Evolutionary conservation across 345 rosid species (phyloP).

Genomic region (Isatis tinctoria): DNA sequence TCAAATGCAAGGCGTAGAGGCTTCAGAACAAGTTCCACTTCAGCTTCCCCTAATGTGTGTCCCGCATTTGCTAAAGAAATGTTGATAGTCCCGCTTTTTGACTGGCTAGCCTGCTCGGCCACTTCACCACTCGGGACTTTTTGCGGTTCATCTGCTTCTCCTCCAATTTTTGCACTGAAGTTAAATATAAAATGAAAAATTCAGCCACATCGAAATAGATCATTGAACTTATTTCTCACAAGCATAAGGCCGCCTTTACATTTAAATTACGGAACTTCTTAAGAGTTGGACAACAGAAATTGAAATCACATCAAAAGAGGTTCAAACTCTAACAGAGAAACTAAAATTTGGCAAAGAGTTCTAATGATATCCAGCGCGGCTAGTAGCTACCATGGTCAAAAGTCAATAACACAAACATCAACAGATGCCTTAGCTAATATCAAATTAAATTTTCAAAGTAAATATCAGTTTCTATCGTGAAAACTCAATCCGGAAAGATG

Average conservation of each 20-base stretch:
- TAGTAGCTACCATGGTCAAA: not conserved
- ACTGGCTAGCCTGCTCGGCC: constrained; percentile 39
- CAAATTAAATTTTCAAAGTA: not conserved
- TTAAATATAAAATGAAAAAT: constrained; percentile 8
- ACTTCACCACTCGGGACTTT: constrained; percentile 38
- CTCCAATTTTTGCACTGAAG: constrained; percentile 50
- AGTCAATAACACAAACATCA: not conserved
- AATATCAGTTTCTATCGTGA: not conserved
- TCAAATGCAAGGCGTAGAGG: constrained; percentile 92
- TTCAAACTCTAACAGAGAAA: constrained; percentile 10
- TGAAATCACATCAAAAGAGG: not conserved
- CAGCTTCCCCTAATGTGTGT: constrained; percentile 69
- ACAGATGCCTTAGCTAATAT: not conserved
- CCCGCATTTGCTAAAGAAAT: constrained; percentile 79
- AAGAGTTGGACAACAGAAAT: not conserved
- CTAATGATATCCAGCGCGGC: not conserved
- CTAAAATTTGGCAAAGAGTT: not conserved
- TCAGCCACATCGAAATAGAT: constrained; percentile 7
- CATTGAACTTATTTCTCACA: constrained; percentile 9
- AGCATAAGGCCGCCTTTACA: constrained; percentile 6
- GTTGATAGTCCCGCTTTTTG: constrained; percentile 42
- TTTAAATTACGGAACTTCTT: not conserved
- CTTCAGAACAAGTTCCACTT: constrained; percentile 83
- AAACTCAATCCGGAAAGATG: not conserved
- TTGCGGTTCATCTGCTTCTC: constrained; percentile 37